These are phyloP conservation scores for Rosa hybrid DNA, from an alignment of 331 rosid species.

Conservation along the genomic window DNA sequence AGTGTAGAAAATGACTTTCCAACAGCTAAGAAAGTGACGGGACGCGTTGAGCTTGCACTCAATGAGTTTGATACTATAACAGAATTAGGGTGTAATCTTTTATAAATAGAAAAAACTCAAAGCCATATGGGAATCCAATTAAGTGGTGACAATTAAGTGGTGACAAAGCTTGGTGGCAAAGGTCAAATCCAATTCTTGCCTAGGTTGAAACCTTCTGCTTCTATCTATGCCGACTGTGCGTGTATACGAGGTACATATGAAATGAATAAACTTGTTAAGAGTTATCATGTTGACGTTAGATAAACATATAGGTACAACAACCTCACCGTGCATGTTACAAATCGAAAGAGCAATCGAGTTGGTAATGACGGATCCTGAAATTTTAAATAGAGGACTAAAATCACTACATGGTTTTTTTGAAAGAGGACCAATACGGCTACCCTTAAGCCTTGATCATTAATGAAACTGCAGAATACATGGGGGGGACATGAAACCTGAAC, in stretches of 20 bases:
- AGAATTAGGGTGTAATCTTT: background rate
- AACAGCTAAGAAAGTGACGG: background rate
- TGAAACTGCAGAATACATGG: no score
- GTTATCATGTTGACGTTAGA: background rate
- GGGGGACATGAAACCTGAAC: no score
- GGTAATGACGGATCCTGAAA: background rate
- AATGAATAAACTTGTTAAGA: background rate
- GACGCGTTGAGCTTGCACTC: background rate
- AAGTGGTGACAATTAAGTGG: no score
- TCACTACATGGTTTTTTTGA: no score
- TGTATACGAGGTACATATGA: background rate
- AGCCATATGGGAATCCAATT: background rate
- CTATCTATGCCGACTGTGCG: no score
- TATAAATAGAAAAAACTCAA: background rate
- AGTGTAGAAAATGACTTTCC: background rate
- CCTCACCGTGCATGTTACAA: background rate
- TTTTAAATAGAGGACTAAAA: no score
- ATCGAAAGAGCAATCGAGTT: background rate
- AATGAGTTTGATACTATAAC: background rate
- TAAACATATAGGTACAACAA: background rate
- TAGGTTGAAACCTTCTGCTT: background rate
- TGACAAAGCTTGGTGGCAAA: background rate
- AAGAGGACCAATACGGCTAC: no score
- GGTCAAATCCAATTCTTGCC: background rate
- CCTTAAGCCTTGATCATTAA: no score